phyloP scores from a whole-genome alignment of 805 yeast genomes.

The Lipomyces chichibuensis region DNA sequence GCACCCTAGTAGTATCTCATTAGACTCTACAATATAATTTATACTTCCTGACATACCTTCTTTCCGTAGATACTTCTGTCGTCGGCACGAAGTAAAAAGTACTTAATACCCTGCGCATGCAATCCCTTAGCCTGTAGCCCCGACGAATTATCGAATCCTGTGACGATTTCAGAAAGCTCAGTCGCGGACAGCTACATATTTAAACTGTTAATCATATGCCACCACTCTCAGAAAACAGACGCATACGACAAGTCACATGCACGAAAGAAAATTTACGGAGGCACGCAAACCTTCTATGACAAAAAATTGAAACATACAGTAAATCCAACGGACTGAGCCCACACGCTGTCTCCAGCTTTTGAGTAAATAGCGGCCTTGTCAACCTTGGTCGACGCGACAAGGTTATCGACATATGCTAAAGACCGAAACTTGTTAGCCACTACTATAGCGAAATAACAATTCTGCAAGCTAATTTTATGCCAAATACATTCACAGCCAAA shows the following conservation, averaged over 20 bases:
- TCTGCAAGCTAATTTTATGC: background rate
- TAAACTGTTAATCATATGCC: background rate
- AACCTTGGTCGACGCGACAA: conserved; percentile 80
- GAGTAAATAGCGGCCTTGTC: conserved; percentile 94
- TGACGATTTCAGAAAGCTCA: conserved; percentile 74
- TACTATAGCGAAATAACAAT: background rate
- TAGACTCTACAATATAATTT: background rate
- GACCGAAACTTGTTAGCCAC: background rate
- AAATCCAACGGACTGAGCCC: conserved; percentile 84
- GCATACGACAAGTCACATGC: background rate
- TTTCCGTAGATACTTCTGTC: conserved; percentile 94
- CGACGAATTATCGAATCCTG: conserved; percentile 79
- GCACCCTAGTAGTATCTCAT: conserved; percentile 55
- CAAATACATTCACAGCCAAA: background rate
- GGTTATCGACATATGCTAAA: conserved; percentile 91
- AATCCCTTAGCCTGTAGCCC: conserved; percentile 83
- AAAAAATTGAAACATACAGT: conserved; percentile 37
- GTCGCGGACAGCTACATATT: conserved; percentile 54
- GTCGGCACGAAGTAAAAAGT: conserved; percentile 86
- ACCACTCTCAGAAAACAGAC: no score
- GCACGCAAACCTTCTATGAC: background rate
- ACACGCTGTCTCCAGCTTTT: conserved; percentile 88
- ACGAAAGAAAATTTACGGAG: conserved; percentile 28
- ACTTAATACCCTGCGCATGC: conserved; percentile 82
- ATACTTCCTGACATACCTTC: conserved; percentile 43